Evolutionary conservation across 495 filamentous ascomycete species (phyloP), one percentile per base, ranked within the genome.

Genomic region (Penicillium cataractarum): DNA sequence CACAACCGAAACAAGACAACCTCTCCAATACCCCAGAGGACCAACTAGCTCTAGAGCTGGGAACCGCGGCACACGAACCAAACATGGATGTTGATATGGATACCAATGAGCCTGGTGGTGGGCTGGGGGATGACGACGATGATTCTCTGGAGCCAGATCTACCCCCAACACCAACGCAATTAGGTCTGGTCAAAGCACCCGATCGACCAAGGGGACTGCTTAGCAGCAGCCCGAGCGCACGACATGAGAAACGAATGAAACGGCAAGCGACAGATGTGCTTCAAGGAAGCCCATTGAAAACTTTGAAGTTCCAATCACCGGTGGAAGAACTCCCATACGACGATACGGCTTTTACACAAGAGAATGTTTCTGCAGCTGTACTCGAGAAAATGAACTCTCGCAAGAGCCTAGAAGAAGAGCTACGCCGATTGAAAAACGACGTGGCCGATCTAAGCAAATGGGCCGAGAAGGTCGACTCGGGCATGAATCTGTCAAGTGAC

Each of bases 81-180:
- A 65, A 70, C 48, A 24, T 65, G 39, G 59, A 65, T 21, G 31
- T 55, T 10, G 69, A 70, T 22, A 37, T 69, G 9, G 70, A 66
- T 22, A 54, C 64, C 24, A 54, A 51, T 49, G 51, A 54, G 6
- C 32, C 22, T 33, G 31, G 51, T 24, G 51, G 32, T 33, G 74
- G 73, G 24, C 74, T 79, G 8, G 69, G 77, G 46, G 71, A 70
- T 5, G 78, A 46, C n/a, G 48, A 51, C 8, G 21, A 77, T 0
- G 79, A 75, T 13, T 58, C 76, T 26, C 77, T 79, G 19, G 89
- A 92, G 64, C 89, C 88, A 9, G 87, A 90, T 37, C 77, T 92
- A 24, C 90, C 89, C 9, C 88, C 88, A 10, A 92, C 89, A 4
- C 89, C 89, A 21, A 86, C 85, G 32, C 82, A 88, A 58, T 66